Evolutionary conservation across 345 rosid genomes (phyloP), one percentile per base, ranked within the genome.

Genomic region (Ceriops decandra): DNA sequence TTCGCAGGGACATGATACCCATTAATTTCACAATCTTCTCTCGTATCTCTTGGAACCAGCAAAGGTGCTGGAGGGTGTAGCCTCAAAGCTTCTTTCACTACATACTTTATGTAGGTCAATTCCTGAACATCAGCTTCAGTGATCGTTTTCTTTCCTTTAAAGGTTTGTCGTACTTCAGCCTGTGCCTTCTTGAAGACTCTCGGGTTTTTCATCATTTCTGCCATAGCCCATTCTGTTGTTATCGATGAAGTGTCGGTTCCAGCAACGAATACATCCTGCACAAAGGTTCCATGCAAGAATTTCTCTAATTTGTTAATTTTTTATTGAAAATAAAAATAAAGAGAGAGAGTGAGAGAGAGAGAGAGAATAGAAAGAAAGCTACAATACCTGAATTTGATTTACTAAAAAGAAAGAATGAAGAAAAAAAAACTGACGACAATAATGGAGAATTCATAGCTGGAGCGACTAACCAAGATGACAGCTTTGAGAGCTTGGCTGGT

Each of bases 31-130:
- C 76, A 72, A 1, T 28, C 38, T 72, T 65, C 36, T 7, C 27
- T 51, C 22, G 60, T 72, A 30, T 72, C 67, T 65, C 70, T 66
- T 51, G 71, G 71, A 22, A 67, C 53, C 16, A 73, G 19, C 46
- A 73, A 20, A 1, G 76, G 71, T 27, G 60, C 56, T 26, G 67
- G 57, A 7, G 71, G 70, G 8, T 73, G 76, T 49, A 73, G 60
- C 59, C 76, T 60, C 51, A 73, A 10, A 5, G 71, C 67, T 35
- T 73, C 71, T 67, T 67, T 73, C 4, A 73, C 20, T 33, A 73
- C 35, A 49, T 36, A 36, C 16, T 56, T 57, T 9, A 73, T 27
- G 57, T 67, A 73, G 22, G 21, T n/a, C 32, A 61, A 22, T n/a
- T 67, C 35, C 42, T 72, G 60, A 51, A 72, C 63, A 33, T 72